Base-by-base conservation (phyloP, 805 yeast genomes). In the Pichia heedii region DNA sequence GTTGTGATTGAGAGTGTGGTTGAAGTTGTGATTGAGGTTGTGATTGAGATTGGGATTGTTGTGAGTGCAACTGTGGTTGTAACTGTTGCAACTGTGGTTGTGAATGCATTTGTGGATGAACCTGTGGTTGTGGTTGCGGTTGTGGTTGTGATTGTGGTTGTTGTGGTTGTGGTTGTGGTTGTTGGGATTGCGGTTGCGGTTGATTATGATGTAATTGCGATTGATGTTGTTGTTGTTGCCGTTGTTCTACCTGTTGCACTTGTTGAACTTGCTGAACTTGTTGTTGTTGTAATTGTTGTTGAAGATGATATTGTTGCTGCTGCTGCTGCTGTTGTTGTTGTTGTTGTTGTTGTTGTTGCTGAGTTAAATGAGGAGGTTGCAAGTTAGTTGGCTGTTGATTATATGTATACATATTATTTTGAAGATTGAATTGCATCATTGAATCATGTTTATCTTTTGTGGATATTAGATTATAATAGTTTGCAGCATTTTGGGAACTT, bases 391-490 rank as follows among this genome's bases (percentile, higher is more conserved):
- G 35, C 13, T 33, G 44, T 24, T 24, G 27, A 24, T 24, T 24
- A 8, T 24, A 11, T 13, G 12, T 29, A 16, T 29, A 29, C 32
- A 29, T 12, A 3, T 12, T 29, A 29, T 29, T 29, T 29, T 29
- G 32, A 29, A 52, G 55, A 36, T 58, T 58, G 47, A 62, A 60
- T 45, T 60, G 55, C 67, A 73, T 21, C 21, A 21, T 15, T 21
- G 22, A 77, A 44, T 75, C 79, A 56, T 78, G 82, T 44, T 76
- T 69, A 55, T 79, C 82, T 48, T 76, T 73, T 57, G 77, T 58
- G 38, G 71, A 56, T 50, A 81, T 79, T 49, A 77, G 69, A 50
- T 81, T 84, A 54, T 77, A 79, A 62, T 84, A 85, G 55, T 82
- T 84, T 37, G 76, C 73, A 3, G 93, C 90, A 45, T 74, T 65